Evolutionary conservation across 208 protist species (phyloP), one percentile per base, ranked within the genome.

Genomic region (Acanthamoeba lenticulata): DNA sequence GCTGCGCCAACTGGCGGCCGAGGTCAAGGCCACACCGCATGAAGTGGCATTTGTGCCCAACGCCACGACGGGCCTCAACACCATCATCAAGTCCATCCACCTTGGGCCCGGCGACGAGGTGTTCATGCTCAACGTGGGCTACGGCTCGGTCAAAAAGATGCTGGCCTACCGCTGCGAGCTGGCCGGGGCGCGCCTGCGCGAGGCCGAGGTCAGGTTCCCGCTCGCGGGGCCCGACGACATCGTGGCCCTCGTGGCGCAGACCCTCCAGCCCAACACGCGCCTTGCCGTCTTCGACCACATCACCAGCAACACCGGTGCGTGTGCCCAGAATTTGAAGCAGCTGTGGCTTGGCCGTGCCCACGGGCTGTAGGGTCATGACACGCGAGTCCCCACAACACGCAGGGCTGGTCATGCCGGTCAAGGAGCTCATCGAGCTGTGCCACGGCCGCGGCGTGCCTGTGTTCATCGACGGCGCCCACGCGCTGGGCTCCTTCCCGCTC

Each of bases 71-170:
- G 97, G 95, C 17, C 95, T 99, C 36, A 99, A 99, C 95, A 96
- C 95, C n/a, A 98, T 97, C 1, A 98, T 98, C 96, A 52, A 74
- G 17, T 92, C 95, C 15, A 91, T 98, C 42, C 97, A 98, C 36
- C 93, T 95, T 60, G 24, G n/a, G n/a, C 94, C 95, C 55, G 96
- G 96, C 52, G 97, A 98, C 94, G 97, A n/a, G 65, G 65, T 74
- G 1, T 97, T 96, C 1, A 98, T 97, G 88, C 94, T 98, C 34
- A 97, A 98, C 92, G 97, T 96, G 0, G 97, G 98, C 95, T 98
- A 98, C 94, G 96, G 98, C 42, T 95, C 97, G 0, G 98, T 98
- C 45, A 98, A 98, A 92, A 98, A 98, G 96, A 98, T 98, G 97
- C 94, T 98, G 96, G 97, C 96, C 90, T 97, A 98, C 85, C 97